Percentiles rank a stretch among this genome's conserved stretches.
Conservation (phyloP, 371 early-diverging fungal species). For the Sanchytrium tribonematis region DNA sequence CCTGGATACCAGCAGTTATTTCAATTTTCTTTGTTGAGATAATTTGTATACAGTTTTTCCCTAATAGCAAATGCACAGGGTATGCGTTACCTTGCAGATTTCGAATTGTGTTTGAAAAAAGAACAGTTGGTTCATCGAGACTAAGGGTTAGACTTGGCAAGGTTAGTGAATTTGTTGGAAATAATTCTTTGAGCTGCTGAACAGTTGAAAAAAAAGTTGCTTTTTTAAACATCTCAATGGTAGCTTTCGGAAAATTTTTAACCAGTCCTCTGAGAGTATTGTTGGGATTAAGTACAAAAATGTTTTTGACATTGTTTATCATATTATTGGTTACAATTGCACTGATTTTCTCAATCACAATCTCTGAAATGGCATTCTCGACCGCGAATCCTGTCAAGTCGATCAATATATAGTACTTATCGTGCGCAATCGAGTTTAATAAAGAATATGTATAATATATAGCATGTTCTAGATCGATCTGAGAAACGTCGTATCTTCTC, state of each 20-base stretch:
- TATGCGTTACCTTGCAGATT: slow-evolving; percentile 10
- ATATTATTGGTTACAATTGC: background rate
- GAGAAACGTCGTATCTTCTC: background rate
- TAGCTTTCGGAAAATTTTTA: background rate
- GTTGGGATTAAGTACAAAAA: background rate
- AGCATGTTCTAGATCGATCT: background rate
- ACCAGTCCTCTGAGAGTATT: background rate
- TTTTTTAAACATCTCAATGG: background rate
- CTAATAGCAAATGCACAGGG: slow-evolving; percentile 21
- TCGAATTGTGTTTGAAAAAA: slow-evolving; percentile 26
- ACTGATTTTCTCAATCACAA: background rate
- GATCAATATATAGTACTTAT: background rate
- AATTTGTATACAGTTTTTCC: slow-evolving; percentile 48
- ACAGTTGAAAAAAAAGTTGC: background rate
- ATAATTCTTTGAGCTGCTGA: background rate
- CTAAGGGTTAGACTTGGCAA: background rate
- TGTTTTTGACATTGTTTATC: background rate
- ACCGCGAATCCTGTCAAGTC: background rate
- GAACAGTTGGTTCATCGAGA: slow-evolving; percentile 1
- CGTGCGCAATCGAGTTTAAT: background rate
- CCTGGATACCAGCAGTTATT: slow-evolving; percentile 27
- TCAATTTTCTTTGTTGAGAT: slow-evolving; percentile 27
- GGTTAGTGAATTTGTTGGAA: background rate
- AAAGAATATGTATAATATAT: background rate
- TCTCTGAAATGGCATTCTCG: background rate